A percentile compares a stretch with the other conserved stretches of the same genome.
phyloP scores from a whole-genome alignment of 2,329 filamentous ascomycete genomes.

The Diaporthe vexans region DNA sequence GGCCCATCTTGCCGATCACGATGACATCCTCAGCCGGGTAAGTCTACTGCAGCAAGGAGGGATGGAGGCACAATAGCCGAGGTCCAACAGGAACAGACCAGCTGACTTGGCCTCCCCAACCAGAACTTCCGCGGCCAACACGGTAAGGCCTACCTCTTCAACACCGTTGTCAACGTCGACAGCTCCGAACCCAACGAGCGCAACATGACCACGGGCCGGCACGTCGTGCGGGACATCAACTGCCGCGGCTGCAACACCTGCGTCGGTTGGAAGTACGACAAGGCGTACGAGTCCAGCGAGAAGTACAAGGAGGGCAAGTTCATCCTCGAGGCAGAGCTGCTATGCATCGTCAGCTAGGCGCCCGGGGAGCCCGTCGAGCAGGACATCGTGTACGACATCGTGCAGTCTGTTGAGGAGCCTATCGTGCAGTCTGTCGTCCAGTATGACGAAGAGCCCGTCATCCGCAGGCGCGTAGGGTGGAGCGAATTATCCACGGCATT shows the following conservation, averaged over 20 bases:
- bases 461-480: neutral
- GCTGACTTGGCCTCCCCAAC: neutral
- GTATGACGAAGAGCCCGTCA: conserved; percentile 13
- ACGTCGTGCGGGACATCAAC: conserved; percentile 92
- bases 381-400: too few relatives aligned
- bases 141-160: conserved; percentile 97
- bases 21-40: conserved; percentile 95
- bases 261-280: conserved; percentile 99
- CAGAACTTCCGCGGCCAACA: conserved; percentile 99
- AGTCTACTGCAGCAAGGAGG: conserved; percentile 50
- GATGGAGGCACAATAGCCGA: neutral
- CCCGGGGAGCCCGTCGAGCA: conserved; percentile 17
- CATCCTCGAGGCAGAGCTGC: conserved; percentile 91
- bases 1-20: conserved; percentile 93
- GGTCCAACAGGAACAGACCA: neutral
- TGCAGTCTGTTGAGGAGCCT: too few relatives aligned
- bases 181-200: conserved; percentile 89
- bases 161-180: conserved; percentile 91
- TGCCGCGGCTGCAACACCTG: conserved; percentile 93
- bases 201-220: conserved; percentile 97
- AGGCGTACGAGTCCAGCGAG: conserved; percentile 90
- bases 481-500: neutral
- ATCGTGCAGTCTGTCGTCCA: too few relatives aligned
- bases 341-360: conserved; percentile 79
- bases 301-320: conserved; percentile 99